Conservation (phyloP, 2,329 filamentous ascomycete genomes). For the Hypoxylon sp. region DNA sequence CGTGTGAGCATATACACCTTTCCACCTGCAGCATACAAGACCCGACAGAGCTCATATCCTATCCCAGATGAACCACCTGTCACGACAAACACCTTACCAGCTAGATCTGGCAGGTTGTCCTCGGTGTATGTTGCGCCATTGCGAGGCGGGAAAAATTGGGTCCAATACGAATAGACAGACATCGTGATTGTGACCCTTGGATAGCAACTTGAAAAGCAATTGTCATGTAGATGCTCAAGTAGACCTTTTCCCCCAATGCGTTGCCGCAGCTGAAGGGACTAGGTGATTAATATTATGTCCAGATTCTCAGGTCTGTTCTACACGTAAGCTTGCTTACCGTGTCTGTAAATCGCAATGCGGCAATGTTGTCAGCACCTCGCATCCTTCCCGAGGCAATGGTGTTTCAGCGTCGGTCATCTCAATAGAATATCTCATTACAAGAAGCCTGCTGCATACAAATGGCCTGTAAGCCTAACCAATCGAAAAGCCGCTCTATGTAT, state of each 20-base stretch:
- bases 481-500: neutral
- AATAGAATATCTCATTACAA: neutral
- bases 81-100: constrained; percentile 58
- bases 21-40: constrained; percentile 63
- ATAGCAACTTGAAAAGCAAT: neutral
- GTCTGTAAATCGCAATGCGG: neutral
- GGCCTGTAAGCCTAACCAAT: neutral
- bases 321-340: constrained; percentile 7
- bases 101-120: constrained; percentile 38
- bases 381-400: constrained; percentile 15
- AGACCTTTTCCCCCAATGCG: too few relatives aligned
- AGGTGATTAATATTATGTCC: neutral
- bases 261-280: neutral
- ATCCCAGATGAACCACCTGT: constrained; percentile 57
- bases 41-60: constrained; percentile 63
- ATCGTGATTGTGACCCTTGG: constrained; percentile 23
- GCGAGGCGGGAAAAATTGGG: constrained; percentile 45
- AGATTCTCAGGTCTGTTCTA: neutral
- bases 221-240: neutral
- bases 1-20: constrained; percentile 67
- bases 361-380: constrained; percentile 6
- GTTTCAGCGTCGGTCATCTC: constrained; percentile 10
- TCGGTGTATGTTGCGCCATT: constrained; percentile 38
- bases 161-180: constrained; percentile 36
- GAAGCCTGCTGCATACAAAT: neutral